Percentiles rank a stretch among this genome's conserved stretches.
Evolutionary conservation across 2,329 filamentous ascomycete species (phyloP).

Genomic region (Sclerotinia nivalis): DNA sequence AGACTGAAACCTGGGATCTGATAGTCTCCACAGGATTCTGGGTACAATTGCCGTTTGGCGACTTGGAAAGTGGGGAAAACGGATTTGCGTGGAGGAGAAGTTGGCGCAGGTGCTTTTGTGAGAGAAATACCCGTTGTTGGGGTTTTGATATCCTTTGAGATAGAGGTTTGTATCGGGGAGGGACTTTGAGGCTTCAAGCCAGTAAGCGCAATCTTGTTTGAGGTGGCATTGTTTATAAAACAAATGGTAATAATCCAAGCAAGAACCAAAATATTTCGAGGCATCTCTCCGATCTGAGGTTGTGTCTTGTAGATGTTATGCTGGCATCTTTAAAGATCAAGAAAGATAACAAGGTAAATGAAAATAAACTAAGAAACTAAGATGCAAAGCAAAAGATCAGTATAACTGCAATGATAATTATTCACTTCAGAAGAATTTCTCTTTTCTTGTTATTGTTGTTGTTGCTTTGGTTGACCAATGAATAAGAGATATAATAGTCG

Average conservation of each 20-base stretch:
- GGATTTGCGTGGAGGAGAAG: not conserved
- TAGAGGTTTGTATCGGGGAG: not conserved
- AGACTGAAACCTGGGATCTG: conserved; percentile 6
- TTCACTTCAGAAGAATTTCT: not conserved
- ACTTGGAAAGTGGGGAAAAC: not conserved
- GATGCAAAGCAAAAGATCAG: not conserved
- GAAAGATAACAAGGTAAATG: not conserved
- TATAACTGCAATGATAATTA: not conserved
- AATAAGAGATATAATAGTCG: too few relatives aligned
- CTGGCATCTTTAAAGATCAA: not conserved
- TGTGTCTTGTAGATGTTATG: not conserved
- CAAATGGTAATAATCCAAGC: not conserved
- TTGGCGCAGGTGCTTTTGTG: not conserved
- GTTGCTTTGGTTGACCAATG: not conserved
- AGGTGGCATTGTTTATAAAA: not conserved
- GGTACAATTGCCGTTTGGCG: not conserved
- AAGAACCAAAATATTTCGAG: not conserved
- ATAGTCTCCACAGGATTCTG: not conserved
- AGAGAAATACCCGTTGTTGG: too few relatives aligned
- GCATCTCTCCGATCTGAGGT: conserved; percentile 9
- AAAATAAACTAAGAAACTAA: not conserved
- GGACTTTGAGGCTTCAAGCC: not conserved
- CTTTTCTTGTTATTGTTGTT: not conserved
- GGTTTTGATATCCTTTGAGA: not conserved
- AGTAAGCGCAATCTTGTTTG: not conserved